Conservation (phyloP, 2,329 filamentous ascomycete species). For the Diaporthe aspalathi region DNA sequence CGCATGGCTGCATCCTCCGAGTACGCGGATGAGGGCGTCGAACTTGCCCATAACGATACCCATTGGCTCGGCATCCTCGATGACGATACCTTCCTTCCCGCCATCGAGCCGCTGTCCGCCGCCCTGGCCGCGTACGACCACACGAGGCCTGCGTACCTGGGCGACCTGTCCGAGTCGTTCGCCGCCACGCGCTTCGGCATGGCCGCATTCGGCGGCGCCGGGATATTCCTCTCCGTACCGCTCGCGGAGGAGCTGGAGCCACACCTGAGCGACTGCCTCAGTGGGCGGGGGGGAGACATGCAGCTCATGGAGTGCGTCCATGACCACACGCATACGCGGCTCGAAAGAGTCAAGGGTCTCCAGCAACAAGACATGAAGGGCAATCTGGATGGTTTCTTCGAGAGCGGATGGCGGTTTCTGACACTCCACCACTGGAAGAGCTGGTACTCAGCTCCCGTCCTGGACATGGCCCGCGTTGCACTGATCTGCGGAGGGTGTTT, state of each 20-base stretch:
- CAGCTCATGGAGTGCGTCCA: constrained; percentile 69
- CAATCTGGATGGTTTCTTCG: constrained; percentile 69
- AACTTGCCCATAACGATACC: constrained; percentile 50
- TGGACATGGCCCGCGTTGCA: constrained; percentile 60
- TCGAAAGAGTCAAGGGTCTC: constrained; percentile 64
- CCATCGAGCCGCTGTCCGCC: constrained; percentile 58
- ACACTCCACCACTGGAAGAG: constrained; percentile 73
- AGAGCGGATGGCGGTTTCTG: constrained; percentile 63
- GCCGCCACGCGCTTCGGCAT: constrained; percentile 64
- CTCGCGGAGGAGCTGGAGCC: constrained; percentile 60
- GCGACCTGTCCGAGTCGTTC: constrained; percentile 67
- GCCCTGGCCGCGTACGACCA: constrained; percentile 60
- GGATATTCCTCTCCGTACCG: constrained; percentile 68
- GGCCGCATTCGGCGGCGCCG: constrained; percentile 71
- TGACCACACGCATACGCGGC: constrained; percentile 61
- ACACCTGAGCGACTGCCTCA: constrained; percentile 61
- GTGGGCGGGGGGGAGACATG: constrained; percentile 63
- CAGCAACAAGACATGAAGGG: constrained; percentile 67
- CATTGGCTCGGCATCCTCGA: constrained; percentile 66
- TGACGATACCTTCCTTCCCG: constrained; percentile 69
- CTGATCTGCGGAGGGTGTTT: constrained; percentile 68
- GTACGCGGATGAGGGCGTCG: no score
- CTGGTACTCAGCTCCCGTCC: constrained; percentile 65
- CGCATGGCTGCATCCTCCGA: neutral
- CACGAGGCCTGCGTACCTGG: constrained; percentile 62